Conservation (phyloP, 345 rosid genomes). For the Carallia brachiata region DNA sequence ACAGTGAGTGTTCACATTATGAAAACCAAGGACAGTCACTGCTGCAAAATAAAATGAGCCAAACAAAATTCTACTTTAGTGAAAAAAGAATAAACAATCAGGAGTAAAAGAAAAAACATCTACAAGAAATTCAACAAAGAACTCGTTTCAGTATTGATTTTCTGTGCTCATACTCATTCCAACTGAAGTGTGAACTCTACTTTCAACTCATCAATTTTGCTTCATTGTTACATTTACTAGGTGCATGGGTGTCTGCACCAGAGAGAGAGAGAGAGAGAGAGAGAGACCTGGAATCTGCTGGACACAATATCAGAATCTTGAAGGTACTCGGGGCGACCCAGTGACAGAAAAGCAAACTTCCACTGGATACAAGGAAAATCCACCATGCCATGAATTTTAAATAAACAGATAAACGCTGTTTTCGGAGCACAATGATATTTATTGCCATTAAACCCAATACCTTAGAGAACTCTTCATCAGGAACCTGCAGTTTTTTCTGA, state of each 20-base stretch:
- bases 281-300: constrained; percentile 28
- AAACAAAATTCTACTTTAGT: too few species aligned
- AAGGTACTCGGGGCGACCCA: constrained; percentile 66
- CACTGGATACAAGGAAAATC: constrained; percentile 17
- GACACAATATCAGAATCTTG: constrained; percentile 31
- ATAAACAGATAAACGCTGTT: neutral
- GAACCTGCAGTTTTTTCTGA: constrained; percentile 38
- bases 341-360: constrained; percentile 48
- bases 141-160: too few species aligned
- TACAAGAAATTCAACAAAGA: too few species aligned
- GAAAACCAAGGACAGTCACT: too few species aligned
- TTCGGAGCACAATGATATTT: neutral
- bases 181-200: too few species aligned
- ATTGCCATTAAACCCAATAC: constrained; percentile 11
- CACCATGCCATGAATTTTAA: neutral
- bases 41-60: too few species aligned
- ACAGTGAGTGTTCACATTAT: too few species aligned
- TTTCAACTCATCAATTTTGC: too few species aligned
- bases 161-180: too few species aligned
- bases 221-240: too few species aligned
- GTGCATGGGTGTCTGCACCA: neutral
- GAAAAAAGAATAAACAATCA: too few species aligned
- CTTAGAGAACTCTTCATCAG: constrained; percentile 37
- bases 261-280: neutral
- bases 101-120: too few species aligned